These are phyloP conservation scores for Aspergillus glaucus DNA, from an alignment of 2,329 filamentous ascomycete species.

Conservation along the genomic window DNA sequence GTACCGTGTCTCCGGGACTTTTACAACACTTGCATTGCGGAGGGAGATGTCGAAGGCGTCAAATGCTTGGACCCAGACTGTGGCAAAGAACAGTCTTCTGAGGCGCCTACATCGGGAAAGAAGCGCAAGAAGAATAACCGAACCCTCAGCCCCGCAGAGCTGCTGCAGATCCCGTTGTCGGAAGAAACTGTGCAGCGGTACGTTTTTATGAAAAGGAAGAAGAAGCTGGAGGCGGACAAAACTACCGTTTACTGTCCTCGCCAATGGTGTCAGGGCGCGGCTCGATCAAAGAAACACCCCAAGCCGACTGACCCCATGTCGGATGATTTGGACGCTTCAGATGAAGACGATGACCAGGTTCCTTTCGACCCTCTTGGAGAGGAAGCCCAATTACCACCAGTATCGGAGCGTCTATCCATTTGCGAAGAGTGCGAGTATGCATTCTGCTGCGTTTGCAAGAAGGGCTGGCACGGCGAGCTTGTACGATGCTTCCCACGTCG, in stretches of 20 bases:
- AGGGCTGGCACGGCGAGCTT: constrained; percentile 92
- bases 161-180: constrained; percentile 67
- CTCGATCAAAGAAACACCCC: constrained; percentile 65
- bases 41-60: constrained; percentile 73
- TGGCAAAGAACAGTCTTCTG: constrained; percentile 52
- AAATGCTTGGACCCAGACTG: constrained; percentile 77
- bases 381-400: constrained; percentile 39
- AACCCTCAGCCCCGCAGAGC: constrained; percentile 72
- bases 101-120: constrained; percentile 20
- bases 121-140: constrained; percentile 57
- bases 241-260: constrained; percentile 89
- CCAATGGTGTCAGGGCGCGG: constrained; percentile 85
- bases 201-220: constrained; percentile 85
- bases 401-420: constrained; percentile 65
- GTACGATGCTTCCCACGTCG: constrained; percentile 63
- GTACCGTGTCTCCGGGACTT: constrained; percentile 80
- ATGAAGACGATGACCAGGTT: constrained; percentile 46
- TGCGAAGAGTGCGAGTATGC: constrained; percentile 87
- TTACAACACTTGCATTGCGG: constrained; percentile 78
- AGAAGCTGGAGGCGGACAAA: constrained; percentile 84
- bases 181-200: constrained; percentile 75
- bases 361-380: constrained; percentile 39
- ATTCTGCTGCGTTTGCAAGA: constrained; percentile 69
- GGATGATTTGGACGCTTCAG: constrained; percentile 43
- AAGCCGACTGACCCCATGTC: constrained; percentile 63